A percentile compares a stretch with the other conserved stretches of the same genome.
Evolutionary conservation across 768 basidiomycete species (phyloP).

Genomic region (Leucosporidium scottii): DNA sequence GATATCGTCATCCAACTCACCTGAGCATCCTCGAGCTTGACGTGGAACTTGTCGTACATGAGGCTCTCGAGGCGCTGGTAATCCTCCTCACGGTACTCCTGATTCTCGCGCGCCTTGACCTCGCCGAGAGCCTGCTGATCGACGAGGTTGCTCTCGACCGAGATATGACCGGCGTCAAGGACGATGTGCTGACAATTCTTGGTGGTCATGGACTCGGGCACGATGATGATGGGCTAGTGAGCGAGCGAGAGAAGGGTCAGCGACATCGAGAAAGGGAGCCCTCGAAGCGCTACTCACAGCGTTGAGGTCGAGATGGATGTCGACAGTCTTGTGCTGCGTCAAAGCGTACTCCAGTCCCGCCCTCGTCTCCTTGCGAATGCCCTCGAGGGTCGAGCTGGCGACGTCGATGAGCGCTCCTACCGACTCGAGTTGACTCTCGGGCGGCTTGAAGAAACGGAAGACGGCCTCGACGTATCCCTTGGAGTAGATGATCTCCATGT

Average conservation of each 20-base stretch:
- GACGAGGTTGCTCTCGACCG: conserved; percentile 74
- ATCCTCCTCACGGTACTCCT: conserved; percentile 79
- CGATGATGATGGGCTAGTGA: conserved; percentile 71
- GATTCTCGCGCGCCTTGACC: conserved; percentile 72
- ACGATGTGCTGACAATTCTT: conserved; percentile 75
- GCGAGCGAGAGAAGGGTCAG: no score
- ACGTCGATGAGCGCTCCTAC: conserved; percentile 85
- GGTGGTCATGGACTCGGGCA: conserved; percentile 82
- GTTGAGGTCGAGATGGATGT: conserved; percentile 92
- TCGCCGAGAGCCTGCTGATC: conserved; percentile 70
- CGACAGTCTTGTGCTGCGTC: conserved; percentile 87
- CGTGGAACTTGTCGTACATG: conserved; percentile 86
- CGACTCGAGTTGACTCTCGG: conserved; percentile 87
- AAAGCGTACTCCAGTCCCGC: conserved; percentile 89
- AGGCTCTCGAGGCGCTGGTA: conserved; percentile 75
- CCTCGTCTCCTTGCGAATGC: conserved; percentile 83
- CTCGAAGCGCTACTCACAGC: conserved; percentile 44
- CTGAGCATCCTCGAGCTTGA: conserved; percentile 83
- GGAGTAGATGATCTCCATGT: conserved; percentile 96
- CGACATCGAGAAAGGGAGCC: background rate
- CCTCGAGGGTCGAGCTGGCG: conserved; percentile 88
- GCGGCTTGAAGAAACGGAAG: conserved; percentile 84
- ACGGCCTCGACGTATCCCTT: conserved; percentile 87
- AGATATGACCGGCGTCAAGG: conserved; percentile 92
- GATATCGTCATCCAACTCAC: conserved; percentile 45